phyloP scores from a whole-genome alignment of 768 basidiomycete genomes.

The Rhizopogon sp. region DNA sequence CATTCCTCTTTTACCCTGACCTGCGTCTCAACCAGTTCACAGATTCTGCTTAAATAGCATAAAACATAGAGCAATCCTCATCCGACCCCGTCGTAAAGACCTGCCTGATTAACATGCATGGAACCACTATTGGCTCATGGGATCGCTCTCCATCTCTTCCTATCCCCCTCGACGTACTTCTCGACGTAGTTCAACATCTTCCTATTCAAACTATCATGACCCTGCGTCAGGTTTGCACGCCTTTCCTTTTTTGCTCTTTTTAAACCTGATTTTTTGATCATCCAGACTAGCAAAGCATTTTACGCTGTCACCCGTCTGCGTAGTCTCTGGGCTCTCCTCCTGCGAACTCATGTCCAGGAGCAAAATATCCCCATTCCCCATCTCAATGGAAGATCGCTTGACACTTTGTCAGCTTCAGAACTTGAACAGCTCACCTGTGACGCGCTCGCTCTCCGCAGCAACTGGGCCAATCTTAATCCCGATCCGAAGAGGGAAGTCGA shows the following conservation, averaged over 20 bases:
- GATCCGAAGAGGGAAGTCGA: conserved; percentile 20
- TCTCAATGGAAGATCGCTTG: conserved; percentile 25
- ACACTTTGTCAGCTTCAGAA: conserved; percentile 32
- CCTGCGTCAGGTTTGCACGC: conserved; percentile 40
- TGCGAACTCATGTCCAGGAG: conserved; percentile 37
- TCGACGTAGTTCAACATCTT: conserved; percentile 38
- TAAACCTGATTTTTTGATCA: background rate
- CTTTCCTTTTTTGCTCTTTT: background rate
- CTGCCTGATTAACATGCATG: background rate
- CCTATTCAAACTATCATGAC: conserved; percentile 36
- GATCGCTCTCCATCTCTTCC: conserved; percentile 7
- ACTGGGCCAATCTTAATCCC: conserved; percentile 46
- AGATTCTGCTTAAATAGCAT: background rate
- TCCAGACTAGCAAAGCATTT: conserved; percentile 44
- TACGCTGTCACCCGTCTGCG: conserved; percentile 38
- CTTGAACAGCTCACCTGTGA: conserved; percentile 38
- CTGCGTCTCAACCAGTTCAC: background rate
- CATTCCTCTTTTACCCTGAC: background rate
- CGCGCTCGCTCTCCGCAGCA: conserved; percentile 39
- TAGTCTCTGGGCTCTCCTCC: conserved; percentile 44
- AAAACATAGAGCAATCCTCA: background rate
- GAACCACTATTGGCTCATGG: background rate
- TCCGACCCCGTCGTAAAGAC: background rate
- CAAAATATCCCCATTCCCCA: conserved; percentile 44
- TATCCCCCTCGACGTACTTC: conserved; percentile 47